These are phyloP conservation scores for Fraxinus xanthoxyloides DNA, from an alignment of 305 asterid genomes.

Conservation along the genomic window DNA sequence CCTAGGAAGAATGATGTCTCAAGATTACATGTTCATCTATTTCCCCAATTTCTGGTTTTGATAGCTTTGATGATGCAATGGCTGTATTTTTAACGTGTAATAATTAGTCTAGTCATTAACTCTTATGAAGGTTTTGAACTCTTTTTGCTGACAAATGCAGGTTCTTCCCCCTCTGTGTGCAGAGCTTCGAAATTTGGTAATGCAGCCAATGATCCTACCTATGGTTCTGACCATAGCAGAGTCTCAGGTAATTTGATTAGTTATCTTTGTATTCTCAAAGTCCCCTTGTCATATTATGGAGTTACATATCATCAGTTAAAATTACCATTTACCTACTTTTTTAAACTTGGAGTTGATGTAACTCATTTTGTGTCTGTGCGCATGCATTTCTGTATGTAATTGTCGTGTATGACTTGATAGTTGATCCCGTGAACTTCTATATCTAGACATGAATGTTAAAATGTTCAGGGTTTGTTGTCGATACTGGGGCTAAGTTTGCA, in stretches of 20 bases:
- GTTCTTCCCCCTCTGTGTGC: conserved; percentile 99
- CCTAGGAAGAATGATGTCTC: conserved; percentile 21
- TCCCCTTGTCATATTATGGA: conserved; percentile 11
- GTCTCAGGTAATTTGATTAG: conserved; percentile 66
- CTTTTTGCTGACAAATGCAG: conserved; percentile 39
- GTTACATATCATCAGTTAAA: neutral
- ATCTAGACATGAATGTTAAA: neutral
- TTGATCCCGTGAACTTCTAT: neutral
- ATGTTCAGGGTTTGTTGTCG: neutral
- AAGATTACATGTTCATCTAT: neutral
- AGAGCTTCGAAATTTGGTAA: conserved; percentile 94
- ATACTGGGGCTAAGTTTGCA: neutral
- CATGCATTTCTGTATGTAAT: neutral
- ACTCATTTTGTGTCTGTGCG: conserved; percentile 8
- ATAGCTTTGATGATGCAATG: conserved; percentile 15
- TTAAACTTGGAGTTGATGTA: neutral
- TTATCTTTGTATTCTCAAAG: conserved; percentile 22
- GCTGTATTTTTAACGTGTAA: conserved; percentile 18
- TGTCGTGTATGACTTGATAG: neutral
- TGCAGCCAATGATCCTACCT: conserved; percentile 98
- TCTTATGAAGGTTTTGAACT: conserved; percentile 23
- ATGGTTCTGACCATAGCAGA: conserved; percentile 98
- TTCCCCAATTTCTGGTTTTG: conserved; percentile 4
- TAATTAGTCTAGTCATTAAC: conserved; percentile 18
- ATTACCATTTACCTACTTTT: neutral